Conservation (phyloP, 2,329 filamentous ascomycete species). For the Cyphellophora attinorum region DNA sequence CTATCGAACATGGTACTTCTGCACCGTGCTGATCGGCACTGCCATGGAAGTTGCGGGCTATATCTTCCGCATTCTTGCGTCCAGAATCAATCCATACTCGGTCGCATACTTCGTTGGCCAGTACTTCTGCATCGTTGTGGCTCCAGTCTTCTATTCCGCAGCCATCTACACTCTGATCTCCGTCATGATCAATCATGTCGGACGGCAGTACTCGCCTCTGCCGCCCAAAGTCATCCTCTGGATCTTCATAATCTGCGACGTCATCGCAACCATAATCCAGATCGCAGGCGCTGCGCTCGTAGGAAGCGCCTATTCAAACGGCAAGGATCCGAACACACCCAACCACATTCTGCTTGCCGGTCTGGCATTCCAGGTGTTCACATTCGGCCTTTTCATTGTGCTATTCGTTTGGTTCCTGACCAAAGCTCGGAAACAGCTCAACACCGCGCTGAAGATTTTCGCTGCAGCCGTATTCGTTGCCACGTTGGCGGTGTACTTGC, state of each 20-base stretch:
- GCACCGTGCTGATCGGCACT: conserved; percentile 31
- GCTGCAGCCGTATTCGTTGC: conserved; percentile 32
- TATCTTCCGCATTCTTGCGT: conserved; percentile 38
- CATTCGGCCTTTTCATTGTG: conserved; percentile 41
- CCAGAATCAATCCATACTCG: conserved; percentile 42
- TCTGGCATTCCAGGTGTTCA: conserved; percentile 45
- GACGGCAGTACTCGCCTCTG: conserved; percentile 34
- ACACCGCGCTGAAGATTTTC: conserved; percentile 26
- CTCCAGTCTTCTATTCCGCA: conserved; percentile 49
- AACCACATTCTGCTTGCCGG: conserved; percentile 50
- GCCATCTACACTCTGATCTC: conserved; percentile 47
- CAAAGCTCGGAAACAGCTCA: conserved; percentile 21
- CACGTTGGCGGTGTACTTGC: conserved; percentile 41
- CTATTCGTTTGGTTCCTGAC: conserved; percentile 31
- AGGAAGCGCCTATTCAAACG: conserved; percentile 39
- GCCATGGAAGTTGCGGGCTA: conserved; percentile 45
- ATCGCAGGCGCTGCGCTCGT: conserved; percentile 46
- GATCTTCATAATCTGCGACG: conserved; percentile 47
- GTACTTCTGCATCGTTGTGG: conserved; percentile 53
- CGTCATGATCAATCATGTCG: conserved; percentile 38
- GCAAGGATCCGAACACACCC: conserved; percentile 39
- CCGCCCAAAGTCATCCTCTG: conserved; percentile 39
- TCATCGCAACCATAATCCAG: conserved; percentile 44
- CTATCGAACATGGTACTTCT: conserved; percentile 18
- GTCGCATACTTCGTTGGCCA: conserved; percentile 48